Evolutionary conservation across 1,284 basidiomycete genomes (phyloP).

Genomic region (Marasmius tenuissimus): DNA sequence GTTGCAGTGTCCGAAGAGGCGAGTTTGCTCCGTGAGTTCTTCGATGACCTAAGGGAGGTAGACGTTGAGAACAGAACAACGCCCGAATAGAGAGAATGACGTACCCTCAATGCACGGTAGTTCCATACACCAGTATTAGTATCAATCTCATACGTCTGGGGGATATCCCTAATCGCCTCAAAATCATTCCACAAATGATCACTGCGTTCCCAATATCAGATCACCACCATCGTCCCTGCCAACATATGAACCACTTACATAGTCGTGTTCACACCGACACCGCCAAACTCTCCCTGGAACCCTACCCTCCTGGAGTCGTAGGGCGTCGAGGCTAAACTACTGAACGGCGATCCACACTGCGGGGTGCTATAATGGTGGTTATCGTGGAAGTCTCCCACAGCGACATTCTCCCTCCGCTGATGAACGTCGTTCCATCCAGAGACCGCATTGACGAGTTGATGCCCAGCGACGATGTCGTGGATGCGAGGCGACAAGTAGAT

Average conservation of each 20-base stretch:
- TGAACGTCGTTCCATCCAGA: constrained; percentile 15
- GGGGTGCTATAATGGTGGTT: constrained; percentile 17
- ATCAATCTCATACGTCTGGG: constrained; percentile 16
- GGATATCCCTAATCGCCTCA: constrained; percentile 10
- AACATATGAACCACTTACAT: constrained; percentile 1
- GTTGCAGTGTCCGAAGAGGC: constrained; percentile 15
- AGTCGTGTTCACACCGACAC: constrained; percentile 7
- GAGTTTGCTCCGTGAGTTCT: constrained; percentile 16
- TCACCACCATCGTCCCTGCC: no score
- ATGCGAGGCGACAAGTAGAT: constrained; percentile 12
- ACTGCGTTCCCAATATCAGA: neutral
- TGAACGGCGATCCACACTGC: constrained; percentile 16
- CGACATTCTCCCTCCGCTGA: neutral
- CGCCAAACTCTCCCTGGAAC: constrained; percentile 18
- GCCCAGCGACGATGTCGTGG: constrained; percentile 4
- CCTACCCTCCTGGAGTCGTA: constrained; percentile 9
- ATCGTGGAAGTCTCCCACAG: constrained; percentile 15
- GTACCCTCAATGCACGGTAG: constrained; percentile 15
- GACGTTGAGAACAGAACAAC: no score
- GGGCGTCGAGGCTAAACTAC: constrained; percentile 7
- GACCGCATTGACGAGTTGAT: constrained; percentile 17
- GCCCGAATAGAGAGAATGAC: neutral
- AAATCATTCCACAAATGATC: constrained; percentile 16
- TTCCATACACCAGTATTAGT: constrained; percentile 12
- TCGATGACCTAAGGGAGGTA: constrained; percentile 4